Percentiles rank a stretch among this genome's conserved stretches.
These are phyloP conservation scores for Ceriops tagal DNA, from an alignment of 345 rosid species.

Conservation along the genomic window DNA sequence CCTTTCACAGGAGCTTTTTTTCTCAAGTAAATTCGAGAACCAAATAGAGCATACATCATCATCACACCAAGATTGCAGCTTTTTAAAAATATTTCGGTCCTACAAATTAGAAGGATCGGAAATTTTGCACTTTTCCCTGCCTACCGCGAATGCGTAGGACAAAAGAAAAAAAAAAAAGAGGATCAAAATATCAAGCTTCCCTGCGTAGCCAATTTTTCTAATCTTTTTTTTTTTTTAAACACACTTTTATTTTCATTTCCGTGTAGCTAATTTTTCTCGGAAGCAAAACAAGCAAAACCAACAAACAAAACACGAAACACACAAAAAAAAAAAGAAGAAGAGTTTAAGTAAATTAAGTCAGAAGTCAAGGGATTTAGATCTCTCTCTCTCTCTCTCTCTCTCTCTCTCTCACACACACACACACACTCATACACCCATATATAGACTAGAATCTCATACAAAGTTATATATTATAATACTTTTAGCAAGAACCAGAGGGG, in stretches of 20 bases:
- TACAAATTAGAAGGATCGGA: no score
- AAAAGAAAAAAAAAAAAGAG: no score
- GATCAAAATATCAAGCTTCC: not conserved
- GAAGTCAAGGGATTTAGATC: constrained; percentile 2
- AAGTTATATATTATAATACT: not conserved
- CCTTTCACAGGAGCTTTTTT: not conserved
- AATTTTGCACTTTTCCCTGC: no score
- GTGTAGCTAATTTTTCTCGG: constrained; percentile 9
- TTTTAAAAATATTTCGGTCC: no score
- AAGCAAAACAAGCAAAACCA: constrained; percentile 8
- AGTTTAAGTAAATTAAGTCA: not conserved
- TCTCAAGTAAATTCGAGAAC: not conserved
- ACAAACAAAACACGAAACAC: not conserved
- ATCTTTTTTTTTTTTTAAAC: not conserved
- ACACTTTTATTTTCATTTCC: not conserved
- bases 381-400: no score
- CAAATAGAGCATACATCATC: constrained; percentile 1
- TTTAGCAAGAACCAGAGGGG: not conserved
- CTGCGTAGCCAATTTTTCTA: constrained; percentile 2
- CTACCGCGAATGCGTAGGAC: no score
- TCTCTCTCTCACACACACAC: no score
- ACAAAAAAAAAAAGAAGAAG: no score
- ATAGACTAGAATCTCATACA: not conserved
- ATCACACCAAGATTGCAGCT: no score
- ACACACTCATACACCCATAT: not conserved